Base-by-base conservation (phyloP, 306 rosid species). In the Malus fusca region DNA sequence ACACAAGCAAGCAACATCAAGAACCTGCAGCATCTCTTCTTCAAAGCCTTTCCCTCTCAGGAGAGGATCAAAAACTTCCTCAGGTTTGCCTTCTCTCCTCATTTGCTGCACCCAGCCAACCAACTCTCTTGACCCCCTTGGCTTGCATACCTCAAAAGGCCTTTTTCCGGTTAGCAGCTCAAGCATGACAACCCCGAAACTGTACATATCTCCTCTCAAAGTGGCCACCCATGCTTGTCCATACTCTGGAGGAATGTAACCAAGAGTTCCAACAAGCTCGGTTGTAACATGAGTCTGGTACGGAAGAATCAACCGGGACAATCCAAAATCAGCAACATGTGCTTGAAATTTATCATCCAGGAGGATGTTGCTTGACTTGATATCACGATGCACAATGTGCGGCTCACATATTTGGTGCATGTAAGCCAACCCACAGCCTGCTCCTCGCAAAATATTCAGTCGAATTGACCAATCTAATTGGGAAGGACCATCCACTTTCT, bases 141-240 rank as follows among this genome's bases (percentile, higher is more conserved):
- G 97, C 83, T 85, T 91, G 87, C 88, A 85, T 78, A 94, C 88
- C 71, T 94, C 98, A 3, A 94, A 83, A 18, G 98, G 97, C 77
- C 98, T 91, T 75, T 87, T 91, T 59, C 94, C 94, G 0, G 98
- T 90, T 65, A 94, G 90, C 25, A 93, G 85, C 87, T 94, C 98
- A 53, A 94, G 97, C 90, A 94, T 76, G 71, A 94, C 98, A 78
- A 94, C 97, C 2, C 98, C 97, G 60, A 94, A 94, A 85, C 97
- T 94, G 76, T 94, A 94, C 85, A 94, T 85, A 40, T 94, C 98
- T 80, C 98, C 97, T 80, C 98, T 82, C 35, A 94, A 90, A 75
- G 98, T 91, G 64, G 98, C 98, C 73, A 91, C 96, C 98, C 96
- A 94, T 67, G 98, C 93, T 80, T 90, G 97, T 76, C 98, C 97